phyloP scores from a whole-genome alignment of 106 monocot species.

The Iris macrosiphon region DNA sequence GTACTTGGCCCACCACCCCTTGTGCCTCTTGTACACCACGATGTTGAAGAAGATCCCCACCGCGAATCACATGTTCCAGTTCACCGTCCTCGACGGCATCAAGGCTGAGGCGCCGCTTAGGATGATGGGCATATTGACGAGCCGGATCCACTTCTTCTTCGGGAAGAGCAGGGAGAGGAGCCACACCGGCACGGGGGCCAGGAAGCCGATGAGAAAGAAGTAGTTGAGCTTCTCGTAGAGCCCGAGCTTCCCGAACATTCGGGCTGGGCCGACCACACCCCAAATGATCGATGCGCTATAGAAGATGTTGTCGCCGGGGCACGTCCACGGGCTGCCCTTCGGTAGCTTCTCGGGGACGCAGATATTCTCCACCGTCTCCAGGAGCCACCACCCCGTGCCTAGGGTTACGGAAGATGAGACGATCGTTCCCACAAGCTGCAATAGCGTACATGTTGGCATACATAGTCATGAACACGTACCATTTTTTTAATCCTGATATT shows the following conservation, averaged over 20 bases:
- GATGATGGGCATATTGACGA: conserved; percentile 29
- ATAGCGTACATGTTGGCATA: too few species aligned
- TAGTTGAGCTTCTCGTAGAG: conserved; percentile 19
- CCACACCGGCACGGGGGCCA: conserved; percentile 29
- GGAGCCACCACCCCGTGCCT: conserved; percentile 31
- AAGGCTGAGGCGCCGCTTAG: conserved; percentile 4
- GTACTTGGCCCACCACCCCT: conserved; percentile 30
- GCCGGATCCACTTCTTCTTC: conserved; percentile 33
- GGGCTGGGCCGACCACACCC: conserved; percentile 22
- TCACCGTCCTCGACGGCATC: conserved; percentile 20
- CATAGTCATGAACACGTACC: too few species aligned
- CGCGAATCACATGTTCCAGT: conserved; percentile 18
- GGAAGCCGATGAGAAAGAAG: conserved; percentile 26
- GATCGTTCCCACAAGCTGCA: conserved; percentile 24
- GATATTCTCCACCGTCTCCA: conserved; percentile 12
- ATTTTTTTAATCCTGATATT: too few species aligned
- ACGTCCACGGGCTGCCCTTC: conserved; percentile 43
- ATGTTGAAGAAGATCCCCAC: conserved; percentile 32
- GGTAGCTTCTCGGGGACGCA: conserved; percentile 15
- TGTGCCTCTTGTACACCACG: conserved; percentile 17
- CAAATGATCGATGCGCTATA: conserved; percentile 27
- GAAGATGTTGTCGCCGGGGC: conserved; percentile 14
- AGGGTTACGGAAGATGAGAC: conserved; percentile 14
- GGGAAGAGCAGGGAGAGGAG: conserved; percentile 9
- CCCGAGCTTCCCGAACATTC: conserved; percentile 22